Percentiles rank a stretch among this genome's conserved stretches.
Conservation (phyloP, 768 basidiomycete genomes). For the Tricholoma sp. region DNA sequence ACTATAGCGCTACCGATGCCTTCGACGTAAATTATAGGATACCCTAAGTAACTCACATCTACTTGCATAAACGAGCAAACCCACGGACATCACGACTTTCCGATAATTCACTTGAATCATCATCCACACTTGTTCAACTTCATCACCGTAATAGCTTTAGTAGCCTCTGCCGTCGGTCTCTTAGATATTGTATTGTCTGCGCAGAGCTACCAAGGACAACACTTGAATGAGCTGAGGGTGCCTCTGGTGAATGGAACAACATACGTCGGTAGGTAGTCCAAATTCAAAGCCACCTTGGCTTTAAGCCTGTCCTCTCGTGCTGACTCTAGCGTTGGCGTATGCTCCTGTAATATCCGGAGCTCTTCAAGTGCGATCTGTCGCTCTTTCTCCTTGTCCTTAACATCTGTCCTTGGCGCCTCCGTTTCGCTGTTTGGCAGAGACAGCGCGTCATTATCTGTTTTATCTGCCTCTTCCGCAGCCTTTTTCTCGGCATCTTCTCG, state of each 20-base stretch:
- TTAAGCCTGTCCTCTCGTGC: neutral
- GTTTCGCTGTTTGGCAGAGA: too few species aligned
- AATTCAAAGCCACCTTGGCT: neutral
- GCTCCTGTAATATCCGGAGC: neutral
- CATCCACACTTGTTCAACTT: neutral
- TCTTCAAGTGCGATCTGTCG: neutral
- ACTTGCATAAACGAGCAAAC: too few species aligned
- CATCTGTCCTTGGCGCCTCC: neutral
- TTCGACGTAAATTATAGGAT: too few species aligned
- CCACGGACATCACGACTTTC: too few species aligned
- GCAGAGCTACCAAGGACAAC: neutral
- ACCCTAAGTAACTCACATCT: too few species aligned
- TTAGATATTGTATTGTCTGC: neutral
- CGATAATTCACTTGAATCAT: too few species aligned
- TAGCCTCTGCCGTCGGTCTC: neutral
- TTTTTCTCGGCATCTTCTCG: constrained; percentile 11
- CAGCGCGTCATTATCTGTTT: neutral
- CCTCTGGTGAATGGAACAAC: neutral
- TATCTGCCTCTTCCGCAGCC: constrained; percentile 4
- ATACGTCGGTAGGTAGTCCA: neutral
- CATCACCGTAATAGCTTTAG: neutral
- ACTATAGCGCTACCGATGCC: too few species aligned
- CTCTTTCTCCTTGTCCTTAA: neutral
- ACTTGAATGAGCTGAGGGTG: neutral
- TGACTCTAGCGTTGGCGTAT: neutral